Evolutionary conservation across 208 protist genomes (phyloP), one percentile per base, ranked within the genome.

Genomic region (Acanthamoeba triangularis): DNA sequence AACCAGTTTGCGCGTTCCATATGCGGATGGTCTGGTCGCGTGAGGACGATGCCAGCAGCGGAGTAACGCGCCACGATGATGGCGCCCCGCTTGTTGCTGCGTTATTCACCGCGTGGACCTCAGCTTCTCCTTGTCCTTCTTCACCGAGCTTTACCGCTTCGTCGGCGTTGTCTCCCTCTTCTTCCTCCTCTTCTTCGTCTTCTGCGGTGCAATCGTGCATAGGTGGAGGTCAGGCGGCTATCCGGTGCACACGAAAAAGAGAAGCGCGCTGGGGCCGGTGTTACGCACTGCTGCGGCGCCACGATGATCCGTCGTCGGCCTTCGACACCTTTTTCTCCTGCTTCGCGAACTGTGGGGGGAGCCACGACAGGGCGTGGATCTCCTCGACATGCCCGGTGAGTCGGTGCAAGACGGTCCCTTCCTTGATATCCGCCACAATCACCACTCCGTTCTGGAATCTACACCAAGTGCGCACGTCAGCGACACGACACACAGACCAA

Each of bases 361-460:
- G 87, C 87, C 87, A 93, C 25, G 56, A 44, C 49, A 93, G 87
- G 30, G 37, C 87, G 14, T 93, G 87, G 13, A 93, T 93, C n/a
- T 93, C 87, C 14, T 93, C 87, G 7, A 93, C 65, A 44, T 93
- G 87, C 14, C 87, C 87, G 7, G 87, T 93, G 87, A 93, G 61
- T 0, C 65, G 33, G 20, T 93, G 87, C 65, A 93, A 23, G 13
- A 93, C 23, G 44, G 59, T 76, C 2, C 87, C 52, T 47, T 93
- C 87, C 35, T 54, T 44, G 30, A 93, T 30, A 59, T 93, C 87
- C 11, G 65, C 87, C 23, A 93, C 20, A 28, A 52, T 47, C 13
- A 93, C 87, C 35, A 93, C 87, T 72, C 87, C 87, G 8, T 93
- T 93, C 59, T 76, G 87, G n/a, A 78, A 76, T 69, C 85, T 92